Evolutionary conservation across 2,329 filamentous ascomycete genomes (phyloP), one percentile per base, ranked within the genome.

Genomic region (Pseudopyrenochaeta lycopersici): DNA sequence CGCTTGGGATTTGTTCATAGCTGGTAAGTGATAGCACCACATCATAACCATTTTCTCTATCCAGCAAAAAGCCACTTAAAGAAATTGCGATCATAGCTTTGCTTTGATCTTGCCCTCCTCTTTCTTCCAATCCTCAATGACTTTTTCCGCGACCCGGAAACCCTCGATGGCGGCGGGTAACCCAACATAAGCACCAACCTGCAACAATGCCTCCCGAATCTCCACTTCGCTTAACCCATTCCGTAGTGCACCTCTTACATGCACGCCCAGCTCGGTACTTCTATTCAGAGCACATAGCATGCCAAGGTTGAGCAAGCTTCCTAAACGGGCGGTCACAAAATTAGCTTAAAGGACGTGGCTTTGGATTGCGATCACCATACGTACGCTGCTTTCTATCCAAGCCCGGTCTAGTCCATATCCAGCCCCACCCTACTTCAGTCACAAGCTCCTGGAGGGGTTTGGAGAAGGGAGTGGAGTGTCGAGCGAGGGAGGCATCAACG

Each of bases 371-470:
- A n/a, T n/a, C 23, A 27, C 9, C 9, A 27, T 27, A 27, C 36
- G n/a, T 14, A 39, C 83, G 80, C 44, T 64, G 62, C 52, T 63
- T 61, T 6, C 52, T 27, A 14, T 54, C 42, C 14, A 63, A 32
- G 0, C 85, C 85, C 0, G 84, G 84, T 6, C 85, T 81, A 3
- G 81, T 81, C 85, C 85, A 88, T 43, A 82, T 80, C 54, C 78
- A 79, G 15, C 85, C 85, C 85, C 85, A 88, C 71, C 82, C 82
- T 56, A 79, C 81, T 72, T 87, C 85, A 1, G 85, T 87, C 5
- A 85, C 80, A 36, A 85, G 77, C 48, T 86, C 81, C 71, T 88
- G 84, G 63, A 83, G 81, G 0, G 84, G 81, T 33, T 75, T 73
- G 1, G 83, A 77, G 69, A 87, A 88, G 15, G 82, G 78, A 6